These are phyloP conservation scores for Halenospora varia DNA, from an alignment of 495 filamentous ascomycete genomes.

Conservation along the genomic window DNA sequence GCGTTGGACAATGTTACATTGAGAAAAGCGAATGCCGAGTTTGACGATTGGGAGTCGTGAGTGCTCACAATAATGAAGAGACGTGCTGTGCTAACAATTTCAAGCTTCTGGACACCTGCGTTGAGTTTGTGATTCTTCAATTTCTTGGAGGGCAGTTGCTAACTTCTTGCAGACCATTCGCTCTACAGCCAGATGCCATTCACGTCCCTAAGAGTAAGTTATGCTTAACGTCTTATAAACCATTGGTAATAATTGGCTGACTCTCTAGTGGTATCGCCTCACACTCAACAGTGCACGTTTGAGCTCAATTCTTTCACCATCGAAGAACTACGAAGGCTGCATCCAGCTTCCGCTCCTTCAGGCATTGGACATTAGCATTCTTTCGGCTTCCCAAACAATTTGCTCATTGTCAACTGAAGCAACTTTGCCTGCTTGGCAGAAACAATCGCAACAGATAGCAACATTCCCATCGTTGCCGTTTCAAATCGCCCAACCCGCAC, in stretches of 20 bases:
- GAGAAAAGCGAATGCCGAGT: neutral
- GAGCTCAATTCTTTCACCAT: constrained; percentile 1
- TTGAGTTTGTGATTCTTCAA: neutral
- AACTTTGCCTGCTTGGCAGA: neutral
- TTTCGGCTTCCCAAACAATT: neutral
- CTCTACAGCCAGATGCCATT: neutral
- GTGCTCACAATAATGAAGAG: neutral
- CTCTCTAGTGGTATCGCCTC: neutral
- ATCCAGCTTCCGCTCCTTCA: neutral
- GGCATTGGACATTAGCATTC: neutral
- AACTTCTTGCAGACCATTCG: neutral
- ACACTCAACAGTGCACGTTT: neutral
- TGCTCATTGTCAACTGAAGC: neutral
- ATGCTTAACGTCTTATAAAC: too few relatives aligned
- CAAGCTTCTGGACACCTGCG: neutral
- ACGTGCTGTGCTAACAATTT: neutral
- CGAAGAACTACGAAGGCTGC: neutral
- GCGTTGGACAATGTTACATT: neutral
- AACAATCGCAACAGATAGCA: neutral
- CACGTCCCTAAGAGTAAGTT: neutral
- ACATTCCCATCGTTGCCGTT: neutral
- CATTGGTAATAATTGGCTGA: too few relatives aligned
- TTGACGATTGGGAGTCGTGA: neutral
- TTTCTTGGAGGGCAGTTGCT: neutral
- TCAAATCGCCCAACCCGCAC: neutral